Percentiles rank a stretch among this genome's conserved stretches.
Conservation (phyloP, 768 basidiomycete genomes). For the Omphalotus guepiniiformis region DNA sequence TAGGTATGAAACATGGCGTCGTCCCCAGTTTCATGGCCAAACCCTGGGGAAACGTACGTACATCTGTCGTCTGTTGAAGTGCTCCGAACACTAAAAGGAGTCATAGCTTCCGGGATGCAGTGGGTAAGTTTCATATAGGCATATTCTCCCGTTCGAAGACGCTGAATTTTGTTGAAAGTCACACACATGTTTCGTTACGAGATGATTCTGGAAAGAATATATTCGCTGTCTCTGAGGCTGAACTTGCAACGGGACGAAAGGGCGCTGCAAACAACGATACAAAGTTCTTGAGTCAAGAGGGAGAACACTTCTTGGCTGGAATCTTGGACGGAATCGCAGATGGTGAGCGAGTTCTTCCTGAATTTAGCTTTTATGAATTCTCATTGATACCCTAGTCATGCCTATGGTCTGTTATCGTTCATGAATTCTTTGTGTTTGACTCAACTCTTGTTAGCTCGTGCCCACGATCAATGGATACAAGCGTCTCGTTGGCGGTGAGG, state of each 20-base stretch:
- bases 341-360: slow-evolving; percentile 41
- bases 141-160: neutral
- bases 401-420: slow-evolving; percentile 54
- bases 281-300: slow-evolving; percentile 76
- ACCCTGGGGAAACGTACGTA: slow-evolving; percentile 84
- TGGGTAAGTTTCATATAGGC: slow-evolving; percentile 49
- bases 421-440: neutral
- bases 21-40: slow-evolving; percentile 99
- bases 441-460: slow-evolving; percentile 47
- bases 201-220: slow-evolving; percentile 66
- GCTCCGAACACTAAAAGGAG: neutral
- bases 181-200: slow-evolving; percentile 87
- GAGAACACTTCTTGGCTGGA: slow-evolving; percentile 94
- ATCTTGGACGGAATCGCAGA: slow-evolving; percentile 86
- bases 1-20: slow-evolving; percentile 85
- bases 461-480: slow-evolving; percentile 98
- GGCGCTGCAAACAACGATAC: slow-evolving; percentile 79
- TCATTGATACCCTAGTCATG: slow-evolving; percentile 50
- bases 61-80: neutral
- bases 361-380: neutral
- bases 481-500: slow-evolving; percentile 88
- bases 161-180: slow-evolving; percentile 38
- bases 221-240: slow-evolving; percentile 67
- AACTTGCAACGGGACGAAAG: slow-evolving; percentile 57
- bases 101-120: slow-evolving; percentile 89